Evolutionary conservation across 495 filamentous ascomycete species (phyloP).

Genomic region (Podospora australis): DNA sequence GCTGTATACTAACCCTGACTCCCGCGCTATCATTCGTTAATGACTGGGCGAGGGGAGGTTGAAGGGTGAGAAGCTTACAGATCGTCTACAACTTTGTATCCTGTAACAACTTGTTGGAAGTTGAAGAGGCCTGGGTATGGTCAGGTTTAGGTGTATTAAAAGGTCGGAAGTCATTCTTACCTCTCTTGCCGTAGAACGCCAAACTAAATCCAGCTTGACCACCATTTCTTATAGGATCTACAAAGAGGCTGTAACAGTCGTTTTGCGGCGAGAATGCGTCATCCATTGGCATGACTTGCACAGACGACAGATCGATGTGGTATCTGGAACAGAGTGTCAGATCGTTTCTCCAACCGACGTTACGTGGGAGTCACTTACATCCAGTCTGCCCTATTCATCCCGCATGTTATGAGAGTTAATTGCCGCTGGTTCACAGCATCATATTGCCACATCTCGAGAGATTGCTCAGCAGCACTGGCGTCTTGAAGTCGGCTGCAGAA

Average conservation of each 20-base stretch:
- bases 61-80: slow-evolving; percentile 1
- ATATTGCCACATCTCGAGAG: slow-evolving; percentile 4
- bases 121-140: slow-evolving; percentile 5
- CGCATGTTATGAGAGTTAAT: not conserved
- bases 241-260: not conserved
- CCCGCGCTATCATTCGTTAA: not conserved
- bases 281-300: not conserved
- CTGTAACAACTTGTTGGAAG: slow-evolving; percentile 15
- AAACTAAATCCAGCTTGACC: not conserved
- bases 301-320: not conserved
- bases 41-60: not conserved
- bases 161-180: not conserved
- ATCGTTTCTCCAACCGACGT: not conserved
- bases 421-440: not conserved
- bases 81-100: slow-evolving; percentile 18
- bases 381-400: not conserved
- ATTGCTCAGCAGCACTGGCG: not conserved
- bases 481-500: not conserved
- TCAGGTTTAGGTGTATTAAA: not conserved
- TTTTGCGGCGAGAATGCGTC: not conserved
- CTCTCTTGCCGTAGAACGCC: slow-evolving; percentile 2
- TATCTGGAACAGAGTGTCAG: not conserved
- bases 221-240: not conserved
- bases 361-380: not conserved
- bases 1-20: not conserved